A percentile compares a stretch with the other conserved stretches of the same genome.
These are phyloP conservation scores for Porphyridium purpureum DNA, from an alignment of 23 red algal species.

Conservation along the genomic window DNA sequence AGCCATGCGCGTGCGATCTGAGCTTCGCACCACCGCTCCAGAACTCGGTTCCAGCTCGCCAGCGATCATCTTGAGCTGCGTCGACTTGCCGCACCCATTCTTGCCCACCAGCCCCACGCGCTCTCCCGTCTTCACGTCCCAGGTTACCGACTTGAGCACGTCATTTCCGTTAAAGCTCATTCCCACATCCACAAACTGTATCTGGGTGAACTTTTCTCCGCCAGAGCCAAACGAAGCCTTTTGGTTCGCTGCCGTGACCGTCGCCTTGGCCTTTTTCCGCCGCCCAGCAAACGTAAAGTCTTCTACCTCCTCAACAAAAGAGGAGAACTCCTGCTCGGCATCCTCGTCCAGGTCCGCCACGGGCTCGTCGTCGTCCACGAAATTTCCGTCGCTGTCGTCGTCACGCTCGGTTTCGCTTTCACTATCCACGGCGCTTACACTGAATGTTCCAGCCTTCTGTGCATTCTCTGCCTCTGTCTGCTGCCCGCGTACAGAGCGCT, in stretches of 20 bases:
- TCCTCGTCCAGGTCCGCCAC: slow-evolving; percentile 30
- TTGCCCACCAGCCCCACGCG: slow-evolving; percentile 75
- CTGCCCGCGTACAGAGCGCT: background rate
- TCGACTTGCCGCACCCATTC: slow-evolving; percentile 91
- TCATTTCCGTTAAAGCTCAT: slow-evolving; percentile 48
- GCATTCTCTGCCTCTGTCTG: too few relatives aligned
- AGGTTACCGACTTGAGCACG: slow-evolving; percentile 40
- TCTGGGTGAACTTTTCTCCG: slow-evolving; percentile 49
- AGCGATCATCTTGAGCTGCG: slow-evolving; percentile 75
- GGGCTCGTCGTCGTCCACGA: background rate
- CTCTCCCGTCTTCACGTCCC: slow-evolving; percentile 83
- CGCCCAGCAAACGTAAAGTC: slow-evolving; percentile 42
- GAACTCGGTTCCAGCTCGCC: slow-evolving; percentile 46
- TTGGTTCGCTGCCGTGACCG: too few relatives aligned
- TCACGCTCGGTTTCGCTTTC: background rate
- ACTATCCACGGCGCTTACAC: background rate
- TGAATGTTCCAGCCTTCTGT: background rate
- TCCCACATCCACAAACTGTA: slow-evolving; percentile 50
- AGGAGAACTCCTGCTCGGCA: slow-evolving; percentile 45
- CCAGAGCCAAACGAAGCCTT: slow-evolving; percentile 16
- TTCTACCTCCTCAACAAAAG: slow-evolving; percentile 26
- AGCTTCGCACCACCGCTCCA: slow-evolving; percentile 63
- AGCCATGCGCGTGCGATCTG: slow-evolving; percentile 20
- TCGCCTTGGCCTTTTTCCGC: slow-evolving; percentile 16
- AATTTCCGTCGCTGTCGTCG: background rate